Evolutionary conservation across 495 filamentous ascomycete species (phyloP).

Genomic region (Neurospora sp.): DNA sequence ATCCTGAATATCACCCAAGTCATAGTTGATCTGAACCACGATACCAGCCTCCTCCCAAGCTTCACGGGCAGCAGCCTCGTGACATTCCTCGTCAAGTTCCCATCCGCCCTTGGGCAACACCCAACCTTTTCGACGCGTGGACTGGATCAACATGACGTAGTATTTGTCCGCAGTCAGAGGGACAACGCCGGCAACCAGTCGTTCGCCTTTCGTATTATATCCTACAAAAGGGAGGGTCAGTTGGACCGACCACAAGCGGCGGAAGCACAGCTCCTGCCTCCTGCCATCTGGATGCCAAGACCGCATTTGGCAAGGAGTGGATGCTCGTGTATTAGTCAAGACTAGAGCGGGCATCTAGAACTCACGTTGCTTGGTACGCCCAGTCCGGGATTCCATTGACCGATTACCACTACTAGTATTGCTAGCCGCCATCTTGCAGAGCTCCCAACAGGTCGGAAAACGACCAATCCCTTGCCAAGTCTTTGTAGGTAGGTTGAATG

Average conservation of each 20-base stretch:
- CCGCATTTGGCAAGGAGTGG: background rate
- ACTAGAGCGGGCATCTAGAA: constrained; percentile 16
- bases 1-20: constrained; percentile 80
- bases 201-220: constrained; percentile 84
- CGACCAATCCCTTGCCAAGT: background rate
- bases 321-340: constrained; percentile 16
- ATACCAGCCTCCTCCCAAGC: constrained; percentile 99
- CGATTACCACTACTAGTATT: constrained; percentile 36
- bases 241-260: constrained; percentile 7
- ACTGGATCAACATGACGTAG: constrained; percentile 87
- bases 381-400: constrained; percentile 68
- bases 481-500: background rate
- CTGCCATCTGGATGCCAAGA: background rate
- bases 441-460: constrained; percentile 2
- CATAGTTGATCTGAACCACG: constrained; percentile 63
- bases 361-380: constrained; percentile 72
- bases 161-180: constrained; percentile 54
- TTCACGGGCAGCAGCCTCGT: constrained; percentile 55
- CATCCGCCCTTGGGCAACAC: constrained; percentile 96
- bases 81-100: constrained; percentile 78
- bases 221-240: constrained; percentile 48
- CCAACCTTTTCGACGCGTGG: constrained; percentile 77
- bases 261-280: constrained; percentile 1
- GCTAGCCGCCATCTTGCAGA: constrained; percentile 37
- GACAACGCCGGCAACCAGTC: constrained; percentile 90